Base-by-base conservation (phyloP, 306 rosid genomes). In the Neltuma alba region DNA sequence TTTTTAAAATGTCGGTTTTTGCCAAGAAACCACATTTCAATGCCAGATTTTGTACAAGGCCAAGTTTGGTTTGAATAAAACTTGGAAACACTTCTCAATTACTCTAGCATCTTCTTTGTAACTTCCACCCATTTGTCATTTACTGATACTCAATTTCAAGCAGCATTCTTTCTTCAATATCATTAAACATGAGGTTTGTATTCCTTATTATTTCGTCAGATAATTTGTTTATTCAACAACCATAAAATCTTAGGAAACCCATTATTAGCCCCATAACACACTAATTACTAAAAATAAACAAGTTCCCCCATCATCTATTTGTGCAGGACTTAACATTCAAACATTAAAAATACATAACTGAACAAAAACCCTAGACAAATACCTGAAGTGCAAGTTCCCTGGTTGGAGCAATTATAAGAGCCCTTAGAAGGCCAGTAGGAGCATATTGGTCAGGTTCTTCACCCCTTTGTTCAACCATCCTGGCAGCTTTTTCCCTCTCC, bases 341-440 rank as follows among this genome's bases (percentile, higher is more conserved):
- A 77, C 21, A 78, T 81, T 58, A 47, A 44, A 85, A 57, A 44
- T 34, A 75, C 33, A n/a, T 52, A 65, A 78, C 80, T 48, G 64
- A 66, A 15, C 28, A 48, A 36, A 75, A 80, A 68, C 78, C 83
- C 28, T 50, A n/a, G 63, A 76, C 27, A 31, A 47, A 55, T 80
- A 95, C 99, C 99, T 95, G 99, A 85, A 89, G 81, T 73, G 98
- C 97, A 79, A 95, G 97, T 85, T 92, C 98, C 84, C 98, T 89
- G 4, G 99, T 92, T 33, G 99, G 99, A 86, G 98, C 90, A 83
- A 92, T 90, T 69, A 95, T 85, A 42, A 95, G 98, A 85, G 93
- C 90, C 80, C 99, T 92, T 76, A 95, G 81, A 86, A 88, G 50
- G 12, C 94, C 91, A 63, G 82, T 85, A 23, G 86, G 82, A 82